phyloP scores from a whole-genome alignment of 257 asterid species.

The Plantago elongata region DNA sequence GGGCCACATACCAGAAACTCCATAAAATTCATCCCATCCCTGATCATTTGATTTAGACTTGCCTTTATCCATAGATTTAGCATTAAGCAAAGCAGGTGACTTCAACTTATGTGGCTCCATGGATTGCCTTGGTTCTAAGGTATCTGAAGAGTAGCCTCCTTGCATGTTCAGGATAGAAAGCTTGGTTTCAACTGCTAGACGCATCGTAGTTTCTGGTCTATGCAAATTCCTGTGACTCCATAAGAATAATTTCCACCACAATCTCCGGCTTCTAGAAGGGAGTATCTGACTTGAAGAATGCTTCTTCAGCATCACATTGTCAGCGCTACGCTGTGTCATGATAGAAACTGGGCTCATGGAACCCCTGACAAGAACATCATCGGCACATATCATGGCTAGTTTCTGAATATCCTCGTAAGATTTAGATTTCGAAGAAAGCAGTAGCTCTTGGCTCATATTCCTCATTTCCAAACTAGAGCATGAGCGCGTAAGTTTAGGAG shows the following conservation, averaged over 20 bases:
- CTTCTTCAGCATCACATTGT: conserved; percentile 69
- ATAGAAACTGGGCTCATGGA: conserved; percentile 43
- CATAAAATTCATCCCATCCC: conserved; percentile 46
- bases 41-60: conserved; percentile 23
- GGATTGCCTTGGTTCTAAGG: conserved; percentile 46
- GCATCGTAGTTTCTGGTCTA: conserved; percentile 20
- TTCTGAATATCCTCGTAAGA: conserved; percentile 54
- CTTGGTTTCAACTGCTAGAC: conserved; percentile 26
- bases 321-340: conserved; percentile 50
- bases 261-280: conserved; percentile 64
- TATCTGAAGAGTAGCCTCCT: conserved; percentile 80
- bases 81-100: conserved; percentile 35
- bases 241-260: conserved; percentile 73
- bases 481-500: conserved; percentile 52
- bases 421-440: conserved; percentile 31
- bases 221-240: conserved; percentile 80
- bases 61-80: conserved; percentile 25
- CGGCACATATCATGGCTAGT: conserved; percentile 29
- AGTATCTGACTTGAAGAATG: conserved; percentile 73
- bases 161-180: conserved; percentile 35
- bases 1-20: conserved; percentile 62
- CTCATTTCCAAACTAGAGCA: conserved; percentile 53
- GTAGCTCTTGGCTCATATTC: conserved; percentile 27
- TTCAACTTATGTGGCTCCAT: conserved; percentile 23
- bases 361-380: conserved; percentile 21